Evolutionary conservation across 2,329 filamentous ascomycete genomes (phyloP), one percentile per base, ranked within the genome.

Genomic region (Aspergillus sp.): DNA sequence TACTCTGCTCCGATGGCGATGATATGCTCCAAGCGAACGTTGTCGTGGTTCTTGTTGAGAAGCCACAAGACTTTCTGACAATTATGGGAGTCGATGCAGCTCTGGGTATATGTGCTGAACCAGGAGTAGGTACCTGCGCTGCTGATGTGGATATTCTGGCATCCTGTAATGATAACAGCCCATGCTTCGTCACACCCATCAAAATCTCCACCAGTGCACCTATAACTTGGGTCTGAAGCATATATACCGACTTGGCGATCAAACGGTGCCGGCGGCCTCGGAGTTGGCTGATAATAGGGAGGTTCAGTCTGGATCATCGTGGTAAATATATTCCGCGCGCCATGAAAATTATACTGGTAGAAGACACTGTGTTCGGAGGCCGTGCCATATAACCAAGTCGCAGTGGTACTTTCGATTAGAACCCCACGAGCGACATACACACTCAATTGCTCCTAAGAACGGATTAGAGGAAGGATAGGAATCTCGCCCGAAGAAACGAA

Each of bases 61-160:
- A 30, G 43, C 58, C 58, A 55, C 31, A 60, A 19, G 7, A 46
- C 31, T 19, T 55, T 47, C 31, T 60, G 58, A 22, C 57, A 60
- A 23, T 13, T 34, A 48, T 60, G 57, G 1, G 6, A 34, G 51
- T 60, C 57, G 17, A 60, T 60, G 51, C 57, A 60, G 57, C 54
- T 45, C n/a, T 60, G 57, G 19, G 43, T 60, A n/a, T 60, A 60
- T 31, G 51, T 34, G n/a, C 57, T 60, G 43, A 60, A 60, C 57
- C 57, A 60, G 7, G 57, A 60, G 51, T 60, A 60, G 25, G 57
- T 60, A 3, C 57, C 51, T 7, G 57, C 57, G 15, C 50, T 54
- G 30, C 51, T 45, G 34, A 54, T 48, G 30, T 60, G 28, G 50
- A 60, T 30, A 31, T 60, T 60, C n/a, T 54, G 57, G 17, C 51